These are phyloP conservation scores for Bombardia bombarda DNA, from an alignment of 495 filamentous ascomycete species.

Conservation along the genomic window DNA sequence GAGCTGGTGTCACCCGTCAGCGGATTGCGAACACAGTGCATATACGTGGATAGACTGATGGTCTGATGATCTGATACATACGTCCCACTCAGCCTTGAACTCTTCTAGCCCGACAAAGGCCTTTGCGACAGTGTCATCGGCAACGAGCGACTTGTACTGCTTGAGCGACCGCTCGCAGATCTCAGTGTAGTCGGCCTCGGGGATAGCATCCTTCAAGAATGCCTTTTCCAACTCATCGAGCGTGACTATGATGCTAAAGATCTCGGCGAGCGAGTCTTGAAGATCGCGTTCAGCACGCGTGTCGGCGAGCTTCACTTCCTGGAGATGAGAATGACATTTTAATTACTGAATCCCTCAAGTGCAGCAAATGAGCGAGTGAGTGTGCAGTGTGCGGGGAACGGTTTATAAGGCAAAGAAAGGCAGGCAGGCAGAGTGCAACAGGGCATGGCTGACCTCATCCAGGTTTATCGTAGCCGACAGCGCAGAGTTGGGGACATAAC, in stretches of 20 bases:
- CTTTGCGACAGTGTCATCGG: constrained; percentile 72
- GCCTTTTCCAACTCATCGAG: constrained; percentile 94
- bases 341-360: neutral
- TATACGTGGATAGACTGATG: no score
- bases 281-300: constrained; percentile 84
- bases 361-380: no score
- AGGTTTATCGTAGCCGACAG: constrained; percentile 84
- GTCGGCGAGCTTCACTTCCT: constrained; percentile 90
- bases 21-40: no score
- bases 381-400: no score
- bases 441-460: constrained; percentile 60
- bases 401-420: no score
- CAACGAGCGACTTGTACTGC: constrained; percentile 91
- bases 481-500: constrained; percentile 72
- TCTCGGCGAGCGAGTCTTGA: constrained; percentile 90
- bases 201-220: constrained; percentile 91
- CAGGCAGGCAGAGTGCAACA: neutral
- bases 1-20: constrained; percentile 49
- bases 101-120: constrained; percentile 83
- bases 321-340: neutral
- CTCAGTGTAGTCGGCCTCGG: constrained; percentile 87
- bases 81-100: constrained; percentile 92
- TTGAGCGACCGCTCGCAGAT: constrained; percentile 87
- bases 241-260: constrained; percentile 95
- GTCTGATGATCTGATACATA: constrained; percentile 40